A percentile compares a stretch with the other conserved stretches of the same genome.
Evolutionary conservation across 495 filamentous ascomycete species (phyloP).

Genomic region (Talaromyces adpressus): DNA sequence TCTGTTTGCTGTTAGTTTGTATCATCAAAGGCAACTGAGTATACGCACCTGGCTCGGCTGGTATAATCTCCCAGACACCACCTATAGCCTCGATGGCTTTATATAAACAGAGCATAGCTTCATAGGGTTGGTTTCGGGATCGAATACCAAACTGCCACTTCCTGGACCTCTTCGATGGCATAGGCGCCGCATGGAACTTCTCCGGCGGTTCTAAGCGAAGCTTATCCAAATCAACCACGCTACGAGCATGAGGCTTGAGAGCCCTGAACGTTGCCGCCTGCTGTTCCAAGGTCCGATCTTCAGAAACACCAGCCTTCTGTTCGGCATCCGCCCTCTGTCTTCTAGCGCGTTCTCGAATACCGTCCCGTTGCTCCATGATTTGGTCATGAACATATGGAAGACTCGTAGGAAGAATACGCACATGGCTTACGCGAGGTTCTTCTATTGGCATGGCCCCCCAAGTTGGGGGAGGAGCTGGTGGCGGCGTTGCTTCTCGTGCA

Average conservation of each 20-base stretch:
- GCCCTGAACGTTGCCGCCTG: constrained; percentile 68
- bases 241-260: constrained; percentile 74
- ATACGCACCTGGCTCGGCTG: constrained; percentile 32
- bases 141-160: constrained; percentile 98
- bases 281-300: constrained; percentile 57
- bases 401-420: constrained; percentile 84
- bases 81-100: constrained; percentile 80
- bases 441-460: constrained; percentile 15
- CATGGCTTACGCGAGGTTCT: constrained; percentile 58
- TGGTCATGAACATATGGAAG: constrained; percentile 83
- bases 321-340: constrained; percentile 35
- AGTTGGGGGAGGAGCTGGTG: not conserved
- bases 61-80: constrained; percentile 66
- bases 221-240: constrained; percentile 43
- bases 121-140: constrained; percentile 84
- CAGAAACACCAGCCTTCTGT: constrained; percentile 5
- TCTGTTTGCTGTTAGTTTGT: constrained; percentile 2
- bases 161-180: constrained; percentile 59
- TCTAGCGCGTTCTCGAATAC: constrained; percentile 29
- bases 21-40: not conserved
- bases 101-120: constrained; percentile 91
- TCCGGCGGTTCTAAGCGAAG: constrained; percentile 61
- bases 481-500: constrained; percentile 6
- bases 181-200: constrained; percentile 50
- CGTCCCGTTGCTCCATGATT: constrained; percentile 69